Evolutionary conservation across 768 basidiomycete genomes (phyloP).

Genomic region (Suillus occidentalis): DNA sequence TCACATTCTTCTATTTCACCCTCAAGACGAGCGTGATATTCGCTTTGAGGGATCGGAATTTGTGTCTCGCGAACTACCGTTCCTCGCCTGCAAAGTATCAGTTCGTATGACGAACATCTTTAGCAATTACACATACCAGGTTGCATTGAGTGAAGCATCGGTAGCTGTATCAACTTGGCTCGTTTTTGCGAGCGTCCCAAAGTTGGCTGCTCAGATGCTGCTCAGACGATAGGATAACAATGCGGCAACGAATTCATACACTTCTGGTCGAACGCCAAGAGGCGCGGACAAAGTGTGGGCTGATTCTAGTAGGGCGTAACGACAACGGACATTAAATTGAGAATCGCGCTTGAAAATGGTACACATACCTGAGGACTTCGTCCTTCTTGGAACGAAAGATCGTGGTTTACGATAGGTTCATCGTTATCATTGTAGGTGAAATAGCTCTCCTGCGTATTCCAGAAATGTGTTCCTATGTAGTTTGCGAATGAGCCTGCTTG

Average conservation of each 20-base stretch:
- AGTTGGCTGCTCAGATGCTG: constrained; percentile 50
- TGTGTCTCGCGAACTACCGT: constrained; percentile 50
- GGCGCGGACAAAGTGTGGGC: constrained; percentile 56
- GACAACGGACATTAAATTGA: neutral
- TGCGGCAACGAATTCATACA: constrained; percentile 34
- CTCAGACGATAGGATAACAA: constrained; percentile 1
- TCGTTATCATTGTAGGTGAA: constrained; percentile 49
- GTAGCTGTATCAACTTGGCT: constrained; percentile 31
- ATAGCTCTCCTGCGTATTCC: constrained; percentile 79
- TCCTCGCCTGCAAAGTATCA: constrained; percentile 43
- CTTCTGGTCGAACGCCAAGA: constrained; percentile 69
- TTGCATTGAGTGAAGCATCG: constrained; percentile 22
- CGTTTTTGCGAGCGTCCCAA: constrained; percentile 52
- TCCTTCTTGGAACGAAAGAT: constrained; percentile 69
- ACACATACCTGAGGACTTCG: constrained; percentile 45
- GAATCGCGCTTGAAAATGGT: constrained; percentile 3
- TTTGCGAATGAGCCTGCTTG: constrained; percentile 72
- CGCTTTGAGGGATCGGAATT: constrained; percentile 50
- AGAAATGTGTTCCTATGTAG: constrained; percentile 74
- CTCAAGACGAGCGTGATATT: constrained; percentile 51
- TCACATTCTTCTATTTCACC: constrained; percentile 17
- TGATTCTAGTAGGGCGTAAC: constrained; percentile 29
- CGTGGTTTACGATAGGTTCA: constrained; percentile 46
- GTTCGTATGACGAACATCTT: neutral
- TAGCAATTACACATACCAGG: constrained; percentile 19